Evolutionary conservation across 305 asterid genomes (phyloP).

Genomic region (Solanum aculeatissimum): DNA sequence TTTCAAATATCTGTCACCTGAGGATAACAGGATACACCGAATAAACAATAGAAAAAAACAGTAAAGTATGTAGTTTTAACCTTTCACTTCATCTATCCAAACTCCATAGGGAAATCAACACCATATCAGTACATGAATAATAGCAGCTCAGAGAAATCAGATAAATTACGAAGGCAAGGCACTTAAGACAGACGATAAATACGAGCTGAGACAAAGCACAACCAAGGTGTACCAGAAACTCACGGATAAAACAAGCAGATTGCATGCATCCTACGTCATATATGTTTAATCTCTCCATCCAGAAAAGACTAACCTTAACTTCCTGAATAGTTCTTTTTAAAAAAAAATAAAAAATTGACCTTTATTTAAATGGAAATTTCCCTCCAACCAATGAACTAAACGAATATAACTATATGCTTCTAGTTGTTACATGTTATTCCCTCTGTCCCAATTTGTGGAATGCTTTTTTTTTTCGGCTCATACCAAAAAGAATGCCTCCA

Average conservation of each 20-base stretch:
- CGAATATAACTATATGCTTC: not conserved
- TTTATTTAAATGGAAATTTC: not conserved
- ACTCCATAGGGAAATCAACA: not conserved
- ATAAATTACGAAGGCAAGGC: not conserved
- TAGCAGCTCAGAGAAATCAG: not conserved
- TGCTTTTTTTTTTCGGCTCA: not conserved
- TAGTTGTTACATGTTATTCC: not conserved
- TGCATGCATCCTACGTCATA: not conserved
- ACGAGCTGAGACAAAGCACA: not conserved
- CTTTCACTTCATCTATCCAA: not conserved
- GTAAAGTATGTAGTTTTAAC: not conserved
- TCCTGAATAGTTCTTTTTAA: not conserved
- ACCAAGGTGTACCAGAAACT: not conserved
- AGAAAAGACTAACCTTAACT: not conserved
- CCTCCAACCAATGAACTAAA: not conserved
- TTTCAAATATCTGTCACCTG: constrained; percentile 74
- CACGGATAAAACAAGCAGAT: not conserved
- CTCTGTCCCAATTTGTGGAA: not conserved
- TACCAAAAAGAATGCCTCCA: not conserved
- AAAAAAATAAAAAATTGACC: not conserved
- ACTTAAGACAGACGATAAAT: not conserved
- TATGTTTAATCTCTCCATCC: not conserved
- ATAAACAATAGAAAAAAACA: not conserved
- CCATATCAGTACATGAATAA: not conserved
- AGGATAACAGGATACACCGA: not conserved